Evolutionary conservation across 164 flowering plant genomes (phyloP).

Genomic region (Stephania japonica): DNA sequence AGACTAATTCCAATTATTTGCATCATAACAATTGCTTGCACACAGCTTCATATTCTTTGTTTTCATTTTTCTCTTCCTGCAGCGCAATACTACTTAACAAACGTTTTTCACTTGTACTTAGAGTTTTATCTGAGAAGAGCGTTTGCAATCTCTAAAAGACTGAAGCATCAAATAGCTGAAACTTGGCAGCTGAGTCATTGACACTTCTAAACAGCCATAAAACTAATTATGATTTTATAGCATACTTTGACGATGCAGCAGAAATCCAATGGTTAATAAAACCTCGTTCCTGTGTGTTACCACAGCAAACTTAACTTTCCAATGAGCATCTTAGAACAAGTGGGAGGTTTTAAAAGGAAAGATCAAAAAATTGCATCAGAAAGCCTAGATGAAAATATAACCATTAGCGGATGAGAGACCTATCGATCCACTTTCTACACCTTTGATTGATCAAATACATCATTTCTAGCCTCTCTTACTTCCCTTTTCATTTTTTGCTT

Average conservation of each 20-base stretch:
- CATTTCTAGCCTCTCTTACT: neutral
- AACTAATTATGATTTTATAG: neutral
- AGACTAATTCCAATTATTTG: neutral
- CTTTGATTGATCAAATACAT: neutral
- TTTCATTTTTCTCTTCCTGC: neutral
- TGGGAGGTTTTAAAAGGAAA: neutral
- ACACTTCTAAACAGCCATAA: neutral
- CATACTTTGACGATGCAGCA: neutral
- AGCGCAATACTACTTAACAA: neutral
- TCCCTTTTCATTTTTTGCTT: neutral
- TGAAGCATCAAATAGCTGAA: neutral
- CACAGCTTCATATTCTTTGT: neutral
- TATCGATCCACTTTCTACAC: no score
- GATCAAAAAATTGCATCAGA: neutral
- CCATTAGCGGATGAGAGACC: neutral
- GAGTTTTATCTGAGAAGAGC: neutral
- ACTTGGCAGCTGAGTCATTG: neutral
- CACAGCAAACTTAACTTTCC: neutral
- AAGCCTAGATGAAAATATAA: neutral
- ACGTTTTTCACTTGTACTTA: neutral
- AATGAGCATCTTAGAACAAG: neutral
- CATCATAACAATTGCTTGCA: neutral
- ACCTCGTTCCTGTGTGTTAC: neutral
- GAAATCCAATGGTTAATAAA: neutral
- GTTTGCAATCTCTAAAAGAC: neutral